Conservation (phyloP, 2,329 filamentous ascomycete genomes). For the Fusarium phyllophilum region DNA sequence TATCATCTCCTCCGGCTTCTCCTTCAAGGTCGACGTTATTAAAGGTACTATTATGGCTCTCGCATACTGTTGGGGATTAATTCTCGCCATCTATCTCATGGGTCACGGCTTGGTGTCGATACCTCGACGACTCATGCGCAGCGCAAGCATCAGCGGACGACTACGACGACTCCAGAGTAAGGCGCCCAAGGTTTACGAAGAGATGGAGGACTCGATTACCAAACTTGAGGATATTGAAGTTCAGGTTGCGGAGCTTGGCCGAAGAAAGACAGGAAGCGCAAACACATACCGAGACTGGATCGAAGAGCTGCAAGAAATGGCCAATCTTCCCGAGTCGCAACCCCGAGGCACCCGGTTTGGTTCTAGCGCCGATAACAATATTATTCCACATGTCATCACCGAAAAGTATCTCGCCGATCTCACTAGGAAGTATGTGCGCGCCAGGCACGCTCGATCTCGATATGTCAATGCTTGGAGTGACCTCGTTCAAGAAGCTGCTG, state of each 20-base stretch:
- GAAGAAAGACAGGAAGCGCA: constrained; percentile 82
- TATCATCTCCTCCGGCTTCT: constrained; percentile 79
- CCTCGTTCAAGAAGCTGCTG: constrained; percentile 77
- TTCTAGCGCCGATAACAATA: constrained; percentile 56
- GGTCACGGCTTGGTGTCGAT: constrained; percentile 95
- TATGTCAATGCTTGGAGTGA: constrained; percentile 89
- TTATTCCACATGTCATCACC: constrained; percentile 84
- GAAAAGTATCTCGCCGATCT: constrained; percentile 93
- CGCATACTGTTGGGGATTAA: constrained; percentile 91
- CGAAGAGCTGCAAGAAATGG: constrained; percentile 86
- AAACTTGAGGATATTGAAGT: constrained; percentile 83
- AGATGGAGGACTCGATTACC: constrained; percentile 84
- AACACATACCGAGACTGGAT: constrained; percentile 91
- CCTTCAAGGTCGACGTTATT: constrained; percentile 68
- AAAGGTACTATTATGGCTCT: constrained; percentile 92
- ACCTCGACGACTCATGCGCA: constrained; percentile 81
- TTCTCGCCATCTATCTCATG: constrained; percentile 96
- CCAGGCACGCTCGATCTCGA: constrained; percentile 82
- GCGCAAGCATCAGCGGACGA: constrained; percentile 78
- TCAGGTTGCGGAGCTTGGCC: constrained; percentile 81
- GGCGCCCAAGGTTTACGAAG: constrained; percentile 86
- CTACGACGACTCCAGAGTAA: constrained; percentile 79
- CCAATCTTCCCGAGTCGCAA: constrained; percentile 72
- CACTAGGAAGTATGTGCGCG: constrained; percentile 82
- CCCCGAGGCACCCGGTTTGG: constrained; percentile 56